phyloP scores from a whole-genome alignment of 768 basidiomycete genomes.

The Xerocomus potaroensis region DNA sequence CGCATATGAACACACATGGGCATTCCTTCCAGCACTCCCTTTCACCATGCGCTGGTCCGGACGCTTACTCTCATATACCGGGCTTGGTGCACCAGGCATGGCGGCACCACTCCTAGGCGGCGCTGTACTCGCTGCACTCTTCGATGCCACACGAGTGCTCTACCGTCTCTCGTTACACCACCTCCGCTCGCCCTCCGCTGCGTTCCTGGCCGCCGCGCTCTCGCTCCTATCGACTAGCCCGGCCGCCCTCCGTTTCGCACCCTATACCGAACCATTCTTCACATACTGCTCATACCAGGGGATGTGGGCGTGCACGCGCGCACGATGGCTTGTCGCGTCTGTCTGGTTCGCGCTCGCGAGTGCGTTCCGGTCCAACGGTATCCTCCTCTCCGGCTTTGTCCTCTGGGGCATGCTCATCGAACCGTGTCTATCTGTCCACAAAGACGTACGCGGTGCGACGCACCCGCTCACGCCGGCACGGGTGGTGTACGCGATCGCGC shows the following conservation, averaged over 20 bases:
- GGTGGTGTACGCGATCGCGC: constrained; percentile 34
- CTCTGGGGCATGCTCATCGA: constrained; percentile 64
- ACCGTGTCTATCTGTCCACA: constrained; percentile 42
- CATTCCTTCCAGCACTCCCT: constrained; percentile 76
- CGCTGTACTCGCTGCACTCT: constrained; percentile 36
- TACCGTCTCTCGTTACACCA: constrained; percentile 58
- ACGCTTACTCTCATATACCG: constrained; percentile 14
- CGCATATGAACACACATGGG: constrained; percentile 77
- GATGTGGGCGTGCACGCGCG: constrained; percentile 29
- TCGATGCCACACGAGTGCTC: constrained; percentile 43
- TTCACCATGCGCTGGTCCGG: constrained; percentile 44
- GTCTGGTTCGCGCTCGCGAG: constrained; percentile 61
- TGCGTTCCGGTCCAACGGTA: constrained; percentile 72
- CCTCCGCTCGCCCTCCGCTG: constrained; percentile 51
- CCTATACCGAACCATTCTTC: constrained; percentile 86
- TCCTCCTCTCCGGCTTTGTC: constrained; percentile 73
- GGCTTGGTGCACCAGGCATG: constrained; percentile 3
- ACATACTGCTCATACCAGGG: constrained; percentile 69
- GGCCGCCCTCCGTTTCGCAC: constrained; percentile 60
- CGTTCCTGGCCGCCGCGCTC: constrained; percentile 57
- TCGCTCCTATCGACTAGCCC: constrained; percentile 84
- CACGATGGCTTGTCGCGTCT: constrained; percentile 52
- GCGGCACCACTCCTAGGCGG: constrained; percentile 35
- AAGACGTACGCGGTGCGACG: constrained; percentile 23
- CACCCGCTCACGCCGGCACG: constrained; percentile 23